These are phyloP conservation scores for Candida qinlingensis DNA, from an alignment of 805 yeast genomes.

Conservation along the genomic window DNA sequence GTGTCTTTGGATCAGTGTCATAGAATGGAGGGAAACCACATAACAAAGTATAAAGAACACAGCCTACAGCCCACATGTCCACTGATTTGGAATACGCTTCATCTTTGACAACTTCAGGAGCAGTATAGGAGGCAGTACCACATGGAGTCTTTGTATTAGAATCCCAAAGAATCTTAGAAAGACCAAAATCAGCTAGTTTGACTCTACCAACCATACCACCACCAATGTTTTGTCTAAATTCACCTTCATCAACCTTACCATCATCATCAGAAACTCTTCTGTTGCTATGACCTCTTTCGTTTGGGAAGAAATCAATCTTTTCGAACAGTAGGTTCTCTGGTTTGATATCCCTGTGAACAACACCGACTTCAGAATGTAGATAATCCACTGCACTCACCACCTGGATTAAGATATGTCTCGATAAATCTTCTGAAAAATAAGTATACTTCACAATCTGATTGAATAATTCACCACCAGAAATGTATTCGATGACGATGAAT, in stretches of 20 bases:
- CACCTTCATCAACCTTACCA: conserved; percentile 81
- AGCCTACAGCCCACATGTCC: conserved; percentile 98
- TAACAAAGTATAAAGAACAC: conserved; percentile 85
- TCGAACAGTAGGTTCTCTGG: conserved; percentile 72
- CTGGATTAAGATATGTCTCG: conserved; percentile 60
- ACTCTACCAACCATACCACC: conserved; percentile 90
- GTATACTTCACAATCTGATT: conserved; percentile 63
- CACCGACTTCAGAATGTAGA: conserved; percentile 66
- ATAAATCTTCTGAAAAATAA: conserved; percentile 58
- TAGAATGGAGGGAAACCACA: conserved; percentile 99
- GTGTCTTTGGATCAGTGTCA: conserved; percentile 67
- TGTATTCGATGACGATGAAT: conserved; percentile 66
- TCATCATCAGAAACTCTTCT: conserved; percentile 55
- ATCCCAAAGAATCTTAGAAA: conserved; percentile 79
- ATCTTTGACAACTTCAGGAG: conserved; percentile 95
- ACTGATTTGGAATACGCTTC: conserved; percentile 90
- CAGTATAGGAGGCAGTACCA: conserved; percentile 98
- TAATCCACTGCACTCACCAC: conserved; percentile 61
- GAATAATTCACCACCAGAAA: conserved; percentile 75
- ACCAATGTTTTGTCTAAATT: conserved; percentile 72
- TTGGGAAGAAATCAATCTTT: conserved; percentile 50
- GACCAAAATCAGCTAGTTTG: conserved; percentile 92
- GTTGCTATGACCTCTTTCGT: conserved; percentile 35
- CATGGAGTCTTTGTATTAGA: conserved; percentile 92
- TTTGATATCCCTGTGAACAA: conserved; percentile 79